A percentile compares a stretch with the other conserved stretches of the same genome.
Evolutionary conservation across 2,329 filamentous ascomycete genomes (phyloP).

Genomic region (Chaetomiaceae sp.): DNA sequence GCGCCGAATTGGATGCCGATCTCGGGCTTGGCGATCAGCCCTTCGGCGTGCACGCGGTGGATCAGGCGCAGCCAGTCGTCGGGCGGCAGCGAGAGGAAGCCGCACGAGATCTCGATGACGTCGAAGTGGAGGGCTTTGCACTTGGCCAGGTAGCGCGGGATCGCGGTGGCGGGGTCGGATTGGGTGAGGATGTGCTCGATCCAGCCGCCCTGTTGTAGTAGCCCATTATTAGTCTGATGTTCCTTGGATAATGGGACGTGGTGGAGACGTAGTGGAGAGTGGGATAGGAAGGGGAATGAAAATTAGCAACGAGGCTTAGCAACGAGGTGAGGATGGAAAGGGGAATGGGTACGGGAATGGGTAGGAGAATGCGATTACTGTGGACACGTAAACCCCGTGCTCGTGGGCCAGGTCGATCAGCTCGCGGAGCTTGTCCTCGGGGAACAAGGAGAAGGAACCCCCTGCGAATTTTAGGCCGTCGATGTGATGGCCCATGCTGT

Average conservation of each 20-base stretch:
- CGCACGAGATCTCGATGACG: constrained; percentile 49
- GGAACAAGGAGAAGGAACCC: constrained; percentile 48
- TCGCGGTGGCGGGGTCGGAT: constrained; percentile 38
- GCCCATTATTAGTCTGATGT: too few species aligned
- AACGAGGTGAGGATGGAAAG: too few species aligned
- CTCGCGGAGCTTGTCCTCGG: constrained; percentile 42
- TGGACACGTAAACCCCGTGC: constrained; percentile 49
- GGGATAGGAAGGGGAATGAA: too few species aligned
- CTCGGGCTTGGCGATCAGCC: constrained; percentile 50
- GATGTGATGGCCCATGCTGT: constrained; percentile 51
- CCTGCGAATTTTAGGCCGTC: constrained; percentile 54
- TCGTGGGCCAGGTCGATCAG: constrained; percentile 47
- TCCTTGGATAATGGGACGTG: too few species aligned
- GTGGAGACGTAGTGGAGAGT: too few species aligned
- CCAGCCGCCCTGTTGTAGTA: constrained; percentile 44
- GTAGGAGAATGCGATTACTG: too few species aligned
- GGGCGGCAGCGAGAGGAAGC: constrained; percentile 50
- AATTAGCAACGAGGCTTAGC: too few species aligned
- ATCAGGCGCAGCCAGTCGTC: constrained; percentile 51
- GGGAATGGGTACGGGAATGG: too few species aligned
- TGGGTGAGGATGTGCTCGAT: constrained; percentile 50
- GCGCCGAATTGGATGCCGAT: constrained; percentile 55
- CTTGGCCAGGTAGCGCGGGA: constrained; percentile 49
- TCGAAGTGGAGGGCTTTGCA: constrained; percentile 52
- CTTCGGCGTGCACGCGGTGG: constrained; percentile 41